A percentile compares a stretch with the other conserved stretches of the same genome.
phyloP scores from a whole-genome alignment of 2,329 filamentous ascomycete genomes.

The Pestalotiopsis sp. region DNA sequence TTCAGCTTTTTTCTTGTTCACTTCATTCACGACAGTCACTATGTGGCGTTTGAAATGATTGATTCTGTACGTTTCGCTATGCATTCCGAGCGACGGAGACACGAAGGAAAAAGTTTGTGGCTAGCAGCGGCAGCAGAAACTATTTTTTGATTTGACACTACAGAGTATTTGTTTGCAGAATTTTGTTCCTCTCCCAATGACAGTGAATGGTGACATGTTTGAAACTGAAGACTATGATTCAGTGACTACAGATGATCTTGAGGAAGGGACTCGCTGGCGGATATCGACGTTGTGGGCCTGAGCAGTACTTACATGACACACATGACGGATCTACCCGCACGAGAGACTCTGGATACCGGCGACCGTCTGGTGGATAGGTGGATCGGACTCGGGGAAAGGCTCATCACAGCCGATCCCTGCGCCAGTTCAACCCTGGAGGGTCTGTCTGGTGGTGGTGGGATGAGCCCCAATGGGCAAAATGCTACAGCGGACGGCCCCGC shows the following conservation, averaged over 20 bases:
- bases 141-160: neutral
- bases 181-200: neutral
- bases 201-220: neutral
- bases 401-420: neutral
- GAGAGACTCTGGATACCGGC: too few relatives aligned
- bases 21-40: conserved; percentile 5
- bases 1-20: neutral
- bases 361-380: neutral
- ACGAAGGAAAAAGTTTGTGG: neutral
- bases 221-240: too few relatives aligned
- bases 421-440: neutral
- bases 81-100: neutral
- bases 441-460: too few relatives aligned
- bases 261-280: too few relatives aligned
- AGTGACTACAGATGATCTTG: too few relatives aligned
- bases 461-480: too few relatives aligned
- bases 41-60: neutral
- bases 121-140: neutral
- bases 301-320: neutral
- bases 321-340: neutral
- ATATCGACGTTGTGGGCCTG: neutral
- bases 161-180: neutral
- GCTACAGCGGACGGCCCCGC: too few relatives aligned
- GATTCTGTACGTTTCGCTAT: neutral
- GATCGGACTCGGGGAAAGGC: neutral